phyloP scores from a whole-genome alignment of 129 eudicot genomes.

The Pulicaria dysenterica region DNA sequence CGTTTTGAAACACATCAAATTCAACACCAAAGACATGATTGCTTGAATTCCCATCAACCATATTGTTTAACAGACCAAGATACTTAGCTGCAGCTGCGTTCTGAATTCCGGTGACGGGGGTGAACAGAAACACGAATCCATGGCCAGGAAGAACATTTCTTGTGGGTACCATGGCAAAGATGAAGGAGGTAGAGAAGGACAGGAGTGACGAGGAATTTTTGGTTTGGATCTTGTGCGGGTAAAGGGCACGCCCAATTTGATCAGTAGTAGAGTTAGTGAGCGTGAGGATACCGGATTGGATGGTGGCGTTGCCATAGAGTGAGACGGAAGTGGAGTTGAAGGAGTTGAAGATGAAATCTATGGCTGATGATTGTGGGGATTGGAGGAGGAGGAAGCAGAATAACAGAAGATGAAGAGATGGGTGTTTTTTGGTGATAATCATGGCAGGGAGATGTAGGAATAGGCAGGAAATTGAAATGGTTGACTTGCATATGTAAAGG shows the following conservation, averaged over 20 bases:
- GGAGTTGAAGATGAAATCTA: constrained; percentile 59
- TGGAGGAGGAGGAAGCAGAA: constrained; percentile 23
- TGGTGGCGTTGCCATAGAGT: constrained; percentile 63
- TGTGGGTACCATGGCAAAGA: constrained; percentile 68
- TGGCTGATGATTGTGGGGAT: constrained; percentile 30
- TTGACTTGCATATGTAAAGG: background rate
- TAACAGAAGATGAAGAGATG: background rate
- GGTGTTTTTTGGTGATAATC: constrained; percentile 24
- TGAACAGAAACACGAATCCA: constrained; percentile 64
- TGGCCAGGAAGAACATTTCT: constrained; percentile 49
- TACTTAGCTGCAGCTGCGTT: constrained; percentile 51
- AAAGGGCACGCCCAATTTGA: constrained; percentile 64
- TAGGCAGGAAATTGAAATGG: background rate
- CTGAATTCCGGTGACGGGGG: constrained; percentile 46
- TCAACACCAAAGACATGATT: constrained; percentile 70
- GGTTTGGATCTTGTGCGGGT: constrained; percentile 48
- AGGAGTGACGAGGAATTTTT: constrained; percentile 46
- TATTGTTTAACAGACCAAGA: constrained; percentile 54
- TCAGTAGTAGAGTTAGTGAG: constrained; percentile 38
- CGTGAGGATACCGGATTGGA: constrained; percentile 54
- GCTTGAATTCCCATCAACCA: constrained; percentile 42
- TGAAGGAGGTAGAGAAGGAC: constrained; percentile 69
- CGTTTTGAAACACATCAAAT: constrained; percentile 62
- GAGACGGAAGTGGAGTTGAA: constrained; percentile 51
- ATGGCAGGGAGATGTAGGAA: constrained; percentile 11